A percentile compares a stretch with the other conserved stretches of the same genome.
phyloP scores from a whole-genome alignment of 495 filamentous ascomycete species.

The Durotheca rogersii region DNA sequence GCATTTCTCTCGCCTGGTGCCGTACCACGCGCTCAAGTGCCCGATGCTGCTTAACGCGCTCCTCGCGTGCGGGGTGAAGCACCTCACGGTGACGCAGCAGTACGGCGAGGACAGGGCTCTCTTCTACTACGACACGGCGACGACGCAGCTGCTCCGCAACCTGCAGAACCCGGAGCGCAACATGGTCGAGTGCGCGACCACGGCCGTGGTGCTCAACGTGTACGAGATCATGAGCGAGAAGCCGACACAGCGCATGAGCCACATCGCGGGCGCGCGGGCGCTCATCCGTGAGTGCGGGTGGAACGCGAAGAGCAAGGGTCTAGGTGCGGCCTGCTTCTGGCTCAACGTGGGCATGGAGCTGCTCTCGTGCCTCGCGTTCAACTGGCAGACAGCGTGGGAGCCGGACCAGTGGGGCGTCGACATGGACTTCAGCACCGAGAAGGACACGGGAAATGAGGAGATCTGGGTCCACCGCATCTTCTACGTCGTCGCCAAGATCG shows the following conservation, averaged over 20 bases:
- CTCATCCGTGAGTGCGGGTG: constrained; percentile 90
- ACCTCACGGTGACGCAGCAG: constrained; percentile 70
- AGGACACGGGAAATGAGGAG: constrained; percentile 62
- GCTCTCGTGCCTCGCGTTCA: constrained; percentile 80
- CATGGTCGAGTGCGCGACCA: constrained; percentile 82
- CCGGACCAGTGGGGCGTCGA: constrained; percentile 91
- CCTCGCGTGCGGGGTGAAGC: constrained; percentile 83
- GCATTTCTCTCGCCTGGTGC: constrained; percentile 83
- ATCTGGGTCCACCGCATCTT: constrained; percentile 90
- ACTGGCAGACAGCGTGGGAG: constrained; percentile 87
- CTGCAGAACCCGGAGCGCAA: constrained; percentile 82
- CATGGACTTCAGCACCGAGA: constrained; percentile 62
- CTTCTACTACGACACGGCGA: constrained; percentile 81
- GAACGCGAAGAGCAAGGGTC: constrained; percentile 75
- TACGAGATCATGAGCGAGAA: constrained; percentile 88
- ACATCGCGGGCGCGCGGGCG: constrained; percentile 82
- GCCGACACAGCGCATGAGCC: constrained; percentile 74
- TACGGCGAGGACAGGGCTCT: constrained; percentile 76
- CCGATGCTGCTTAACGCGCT: constrained; percentile 92
- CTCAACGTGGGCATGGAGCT: constrained; percentile 89
- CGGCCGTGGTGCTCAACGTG: constrained; percentile 83
- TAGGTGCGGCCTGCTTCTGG: constrained; percentile 94
- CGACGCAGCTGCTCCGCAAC: constrained; percentile 66
- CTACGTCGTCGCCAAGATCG: constrained; percentile 85
- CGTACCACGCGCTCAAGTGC: constrained; percentile 76